Evolutionary conservation across 768 basidiomycete species (phyloP), one percentile per base, ranked within the genome.

Genomic region (Termitomyces bulborhizus): DNA sequence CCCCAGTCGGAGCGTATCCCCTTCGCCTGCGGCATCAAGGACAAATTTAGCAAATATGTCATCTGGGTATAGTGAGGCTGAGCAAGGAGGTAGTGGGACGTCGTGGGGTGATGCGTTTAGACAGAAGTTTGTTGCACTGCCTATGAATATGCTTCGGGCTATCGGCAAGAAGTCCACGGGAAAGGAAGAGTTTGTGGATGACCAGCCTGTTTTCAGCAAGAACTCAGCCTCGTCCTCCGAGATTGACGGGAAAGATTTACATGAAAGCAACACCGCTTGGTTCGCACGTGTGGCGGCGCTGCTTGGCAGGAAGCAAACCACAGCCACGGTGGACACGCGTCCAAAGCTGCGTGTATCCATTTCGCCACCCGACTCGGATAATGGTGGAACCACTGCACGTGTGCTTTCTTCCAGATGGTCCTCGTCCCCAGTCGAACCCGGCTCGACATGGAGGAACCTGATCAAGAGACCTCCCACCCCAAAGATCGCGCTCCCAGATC

Each of bases 21-120:
- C 63, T 51, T 63, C 61, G 46, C 66, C 65, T 52, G 53, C 56
- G 4, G 60, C 61, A 29, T 67, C 73, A 6, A 71, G 73, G 63
- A 73, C 69, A 58, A 77, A 76, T 53, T 75, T 75, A 69, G 71
- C 77, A 45, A 77, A 71, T 56, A 75, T 80, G 66, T 70, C 78
- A 54, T 71, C 68, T 18, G 51, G 54, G 41, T 45, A 59, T 16
- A 51, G 57, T 41, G 58, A 54, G 51, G 49, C 37, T 46, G 65
- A 56, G 42, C 60, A 57, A 41, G 65, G 63, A 57, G 61, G 46
- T 31, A 39, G 27, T 15, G 43, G 32, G 12, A 31, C 18, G 18
- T 36, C 39, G 3, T 62, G 54, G 57, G 53, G 48, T 44, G 41
- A 51, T 6, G n/a, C 45, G 4, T 57, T 53, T 41, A 60, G 49